These are phyloP conservation scores for Wickerhamiella azymoides DNA, from an alignment of 805 yeast species.

Conservation along the genomic window DNA sequence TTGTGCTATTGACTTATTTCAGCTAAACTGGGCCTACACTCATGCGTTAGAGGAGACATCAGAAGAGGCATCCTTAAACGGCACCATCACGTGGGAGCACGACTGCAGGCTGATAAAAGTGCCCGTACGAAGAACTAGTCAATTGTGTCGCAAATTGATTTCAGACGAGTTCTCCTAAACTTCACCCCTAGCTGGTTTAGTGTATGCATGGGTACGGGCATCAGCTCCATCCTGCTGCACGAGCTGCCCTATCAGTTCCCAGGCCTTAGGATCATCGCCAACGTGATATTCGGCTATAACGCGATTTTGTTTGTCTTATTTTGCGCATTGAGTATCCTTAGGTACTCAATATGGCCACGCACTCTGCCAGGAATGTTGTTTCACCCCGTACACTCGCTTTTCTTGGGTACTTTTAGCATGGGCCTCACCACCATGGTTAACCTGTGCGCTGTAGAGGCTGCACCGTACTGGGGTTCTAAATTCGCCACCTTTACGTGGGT, in stretches of 20 bases:
- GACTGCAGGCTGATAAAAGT: no score
- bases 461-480: slow-evolving; percentile 23
- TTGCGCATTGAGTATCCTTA: slow-evolving; percentile 30
- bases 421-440: slow-evolving; percentile 55
- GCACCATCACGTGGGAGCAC: not conserved
- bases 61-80: no score
- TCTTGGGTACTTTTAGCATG: slow-evolving; percentile 73
- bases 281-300: slow-evolving; percentile 50
- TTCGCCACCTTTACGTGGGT: slow-evolving; percentile 41
- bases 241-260: slow-evolving; percentile 49
- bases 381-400: slow-evolving; percentile 39
- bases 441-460: slow-evolving; percentile 32
- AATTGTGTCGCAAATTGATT: not conserved
- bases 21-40: no score
- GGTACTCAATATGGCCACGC: slow-evolving; percentile 29
- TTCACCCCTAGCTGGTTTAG: slow-evolving; percentile 38
- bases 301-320: slow-evolving; percentile 30
- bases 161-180: not conserved
- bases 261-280: slow-evolving; percentile 46
- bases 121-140: no score
- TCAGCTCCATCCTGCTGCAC: slow-evolving; percentile 46
- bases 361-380: slow-evolving; percentile 23
- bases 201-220: slow-evolving; percentile 77
- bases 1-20: no score
- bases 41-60: no score